phyloP scores from a whole-genome alignment of 1,139 yeast species.

The Meyerozyma sp. region DNA sequence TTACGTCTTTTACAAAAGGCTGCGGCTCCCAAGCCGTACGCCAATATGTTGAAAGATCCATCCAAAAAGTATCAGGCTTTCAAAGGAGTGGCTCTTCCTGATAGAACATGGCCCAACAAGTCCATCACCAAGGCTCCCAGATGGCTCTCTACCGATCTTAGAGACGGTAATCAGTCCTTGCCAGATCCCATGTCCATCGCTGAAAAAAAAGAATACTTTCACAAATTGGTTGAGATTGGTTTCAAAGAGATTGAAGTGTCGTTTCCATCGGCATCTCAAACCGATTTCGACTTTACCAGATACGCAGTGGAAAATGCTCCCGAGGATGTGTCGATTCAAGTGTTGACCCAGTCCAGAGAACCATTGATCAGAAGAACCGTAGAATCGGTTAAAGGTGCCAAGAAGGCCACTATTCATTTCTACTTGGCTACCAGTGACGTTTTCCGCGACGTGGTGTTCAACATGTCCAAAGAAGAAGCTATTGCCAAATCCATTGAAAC shows the following conservation, averaged over 20 bases:
- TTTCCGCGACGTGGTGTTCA: constrained; percentile 43
- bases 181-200: constrained; percentile 47
- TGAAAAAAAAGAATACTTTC: constrained; percentile 42
- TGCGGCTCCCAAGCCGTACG: constrained; percentile 10
- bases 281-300: constrained; percentile 45
- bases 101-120: constrained; percentile 41
- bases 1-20: constrained; percentile 22
- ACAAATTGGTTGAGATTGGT: constrained; percentile 40
- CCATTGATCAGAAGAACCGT: constrained; percentile 40
- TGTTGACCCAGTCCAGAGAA: constrained; percentile 43
- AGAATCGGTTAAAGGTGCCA: constrained; percentile 44
- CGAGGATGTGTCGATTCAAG: constrained; percentile 42
- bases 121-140: constrained; percentile 39
- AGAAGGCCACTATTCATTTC: constrained; percentile 42
- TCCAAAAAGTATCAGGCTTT: constrained; percentile 35
- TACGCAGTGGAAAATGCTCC: constrained; percentile 45
- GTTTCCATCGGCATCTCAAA: constrained; percentile 46
- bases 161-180: constrained; percentile 47
- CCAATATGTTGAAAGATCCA: constrained; percentile 37
- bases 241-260: constrained; percentile 47
- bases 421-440: constrained; percentile 45
- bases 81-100: constrained; percentile 31
- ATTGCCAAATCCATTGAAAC: constrained; percentile 37
- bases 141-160: constrained; percentile 46
- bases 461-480: constrained; percentile 38